phyloP scores from a whole-genome alignment of 2,329 filamentous ascomycete genomes.

The Fusarium longipes region DNA sequence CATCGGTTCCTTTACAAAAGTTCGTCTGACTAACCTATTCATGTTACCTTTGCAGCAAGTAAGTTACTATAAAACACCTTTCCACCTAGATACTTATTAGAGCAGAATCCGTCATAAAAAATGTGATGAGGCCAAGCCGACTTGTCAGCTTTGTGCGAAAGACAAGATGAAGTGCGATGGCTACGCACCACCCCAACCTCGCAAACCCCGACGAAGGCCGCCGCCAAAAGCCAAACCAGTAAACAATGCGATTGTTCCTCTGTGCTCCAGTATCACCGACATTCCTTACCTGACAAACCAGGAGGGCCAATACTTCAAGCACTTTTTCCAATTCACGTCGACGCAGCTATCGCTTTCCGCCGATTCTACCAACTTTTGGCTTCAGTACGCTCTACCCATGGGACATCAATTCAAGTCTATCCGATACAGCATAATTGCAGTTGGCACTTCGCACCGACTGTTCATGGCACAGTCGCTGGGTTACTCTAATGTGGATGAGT shows the following conservation, averaged over 20 bases:
- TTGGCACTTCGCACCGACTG: background rate
- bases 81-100: background rate
- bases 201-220: background rate
- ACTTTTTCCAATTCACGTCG: background rate
- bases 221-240: background rate
- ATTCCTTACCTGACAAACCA: background rate
- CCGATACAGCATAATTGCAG: constrained; percentile 1
- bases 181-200: background rate
- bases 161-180: background rate
- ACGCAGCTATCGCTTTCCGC: background rate
- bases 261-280: background rate
- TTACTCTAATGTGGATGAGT: background rate
- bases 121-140: background rate
- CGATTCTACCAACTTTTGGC: background rate
- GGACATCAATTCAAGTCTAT: background rate
- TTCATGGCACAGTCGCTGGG: background rate
- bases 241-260: background rate
- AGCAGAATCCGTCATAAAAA: background rate
- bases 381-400: background rate
- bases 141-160: background rate
- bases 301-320: background rate
- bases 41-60: background rate
- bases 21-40: background rate
- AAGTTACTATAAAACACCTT: background rate
- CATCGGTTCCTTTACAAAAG: background rate